phyloP scores from a whole-genome alignment of 306 rosid species.

The Cajanus cajan region DNA sequence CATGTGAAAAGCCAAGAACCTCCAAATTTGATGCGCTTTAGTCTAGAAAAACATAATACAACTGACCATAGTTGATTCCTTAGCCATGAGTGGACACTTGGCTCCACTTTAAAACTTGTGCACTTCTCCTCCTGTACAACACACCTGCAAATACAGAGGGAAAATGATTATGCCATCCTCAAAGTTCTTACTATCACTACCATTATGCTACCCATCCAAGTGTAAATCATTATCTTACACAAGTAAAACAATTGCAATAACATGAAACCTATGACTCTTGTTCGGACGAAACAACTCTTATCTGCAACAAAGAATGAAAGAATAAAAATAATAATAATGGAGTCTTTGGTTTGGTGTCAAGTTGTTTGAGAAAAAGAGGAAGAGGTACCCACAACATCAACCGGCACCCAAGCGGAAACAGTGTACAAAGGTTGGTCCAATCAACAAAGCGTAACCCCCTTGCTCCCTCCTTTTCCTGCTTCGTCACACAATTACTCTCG shows the following conservation, averaged over 20 bases:
- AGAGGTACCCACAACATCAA: slow-evolving; percentile 62
- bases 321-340: too few relatives aligned
- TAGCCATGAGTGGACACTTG: slow-evolving; percentile 94
- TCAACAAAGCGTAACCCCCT: slow-evolving; percentile 68
- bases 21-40: slow-evolving; percentile 48
- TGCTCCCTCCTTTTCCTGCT: slow-evolving; percentile 51
- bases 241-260: too few relatives aligned
- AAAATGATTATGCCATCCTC: slow-evolving; percentile 98
- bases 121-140: slow-evolving; percentile 99
- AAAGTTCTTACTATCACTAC: slow-evolving; percentile 92
- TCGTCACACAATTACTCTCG: slow-evolving; percentile 54
- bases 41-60: slow-evolving; percentile 56
- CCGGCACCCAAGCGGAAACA: slow-evolving; percentile 84
- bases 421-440: slow-evolving; percentile 70
- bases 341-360: too few relatives aligned
- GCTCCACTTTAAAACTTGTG: slow-evolving; percentile 69
- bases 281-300: slow-evolving; percentile 33
- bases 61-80: slow-evolving; percentile 53
- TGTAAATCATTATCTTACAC: too few relatives aligned
- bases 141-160: slow-evolving; percentile 99
- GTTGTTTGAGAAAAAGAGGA: slow-evolving; percentile 69
- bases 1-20: slow-evolving; percentile 49
- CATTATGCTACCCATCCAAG: slow-evolving; percentile 84
- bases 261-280: too few relatives aligned
- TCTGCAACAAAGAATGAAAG: slow-evolving; percentile 90